These are phyloP conservation scores for Basidioascus undulatus DNA, from an alignment of 768 basidiomycete genomes.

Conservation along the genomic window DNA sequence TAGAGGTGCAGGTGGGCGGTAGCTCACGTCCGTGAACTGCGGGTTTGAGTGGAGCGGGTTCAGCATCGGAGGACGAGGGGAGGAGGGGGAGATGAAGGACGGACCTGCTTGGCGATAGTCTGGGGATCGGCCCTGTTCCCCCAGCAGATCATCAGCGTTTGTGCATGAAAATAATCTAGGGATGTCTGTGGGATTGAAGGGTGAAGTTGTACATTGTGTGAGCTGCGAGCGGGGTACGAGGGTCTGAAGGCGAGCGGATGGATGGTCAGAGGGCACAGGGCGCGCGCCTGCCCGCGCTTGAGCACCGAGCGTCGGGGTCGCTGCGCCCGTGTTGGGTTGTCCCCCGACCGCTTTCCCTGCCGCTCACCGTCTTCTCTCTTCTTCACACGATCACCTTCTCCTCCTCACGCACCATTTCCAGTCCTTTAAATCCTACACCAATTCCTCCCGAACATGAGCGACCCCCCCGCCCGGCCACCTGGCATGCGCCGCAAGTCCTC, in stretches of 20 bases:
- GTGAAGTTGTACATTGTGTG: no score
- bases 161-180: no score
- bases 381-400: not conserved
- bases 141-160: no score
- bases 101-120: slow-evolving; percentile 38
- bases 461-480: slow-evolving; percentile 25
- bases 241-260: not conserved
- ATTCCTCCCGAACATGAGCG: not conserved
- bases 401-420: not conserved
- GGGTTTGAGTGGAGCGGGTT: no score
- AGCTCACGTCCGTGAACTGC: not conserved
- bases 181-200: no score
- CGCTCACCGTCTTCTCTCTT: not conserved
- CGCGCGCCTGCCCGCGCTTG: no score
- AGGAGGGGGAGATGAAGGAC: not conserved
- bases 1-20: not conserved
- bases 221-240: no score
- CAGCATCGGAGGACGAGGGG: not conserved
- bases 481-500: slow-evolving; percentile 57
- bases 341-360: no score
- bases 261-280: not conserved
- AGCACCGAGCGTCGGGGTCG: no score
- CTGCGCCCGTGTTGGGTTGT: no score
- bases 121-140: slow-evolving; percentile 53
- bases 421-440: not conserved